These are phyloP conservation scores for Ilyonectria robusta DNA, from an alignment of 2,329 filamentous ascomycete species.

Conservation along the genomic window DNA sequence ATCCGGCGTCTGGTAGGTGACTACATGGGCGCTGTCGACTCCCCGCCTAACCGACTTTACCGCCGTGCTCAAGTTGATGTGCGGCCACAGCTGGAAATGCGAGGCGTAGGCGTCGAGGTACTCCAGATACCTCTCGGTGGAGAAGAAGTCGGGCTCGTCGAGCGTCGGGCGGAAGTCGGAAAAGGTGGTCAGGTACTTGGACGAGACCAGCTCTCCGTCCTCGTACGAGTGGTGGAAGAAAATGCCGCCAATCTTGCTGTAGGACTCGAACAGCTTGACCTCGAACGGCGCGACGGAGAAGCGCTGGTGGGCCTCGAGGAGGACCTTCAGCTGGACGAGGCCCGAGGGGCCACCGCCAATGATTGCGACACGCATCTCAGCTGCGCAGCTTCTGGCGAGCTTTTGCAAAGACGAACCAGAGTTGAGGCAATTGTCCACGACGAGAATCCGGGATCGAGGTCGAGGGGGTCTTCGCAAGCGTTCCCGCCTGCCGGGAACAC, in stretches of 20 bases:
- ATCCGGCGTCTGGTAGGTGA: constrained; percentile 35
- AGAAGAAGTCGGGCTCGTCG: constrained; percentile 59
- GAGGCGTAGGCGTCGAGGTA: constrained; percentile 58
- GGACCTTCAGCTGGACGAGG: constrained; percentile 57
- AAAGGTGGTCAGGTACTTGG: constrained; percentile 61
- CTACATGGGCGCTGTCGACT: constrained; percentile 41
- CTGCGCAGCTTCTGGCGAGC: background rate
- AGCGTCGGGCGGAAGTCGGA: constrained; percentile 58
- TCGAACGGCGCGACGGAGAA: constrained; percentile 55
- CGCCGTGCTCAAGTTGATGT: constrained; percentile 52
- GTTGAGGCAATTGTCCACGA: constrained; percentile 19
- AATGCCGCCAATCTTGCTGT: constrained; percentile 58
- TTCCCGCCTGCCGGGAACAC: background rate
- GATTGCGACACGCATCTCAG: constrained; percentile 53
- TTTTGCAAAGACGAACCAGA: background rate
- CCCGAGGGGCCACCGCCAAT: constrained; percentile 58
- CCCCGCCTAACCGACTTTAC: constrained; percentile 47
- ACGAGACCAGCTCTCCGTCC: constrained; percentile 56
- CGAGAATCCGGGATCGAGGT: background rate
- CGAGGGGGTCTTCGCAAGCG: background rate
- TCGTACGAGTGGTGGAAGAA: constrained; percentile 55
- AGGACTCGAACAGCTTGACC: constrained; percentile 59
- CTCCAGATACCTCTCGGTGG: constrained; percentile 53
- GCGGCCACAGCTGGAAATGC: constrained; percentile 54
- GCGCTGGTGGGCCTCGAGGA: constrained; percentile 52